These are phyloP conservation scores for Acanthamoeba sp. DNA, from an alignment of 208 protist genomes.

Conservation along the genomic window DNA sequence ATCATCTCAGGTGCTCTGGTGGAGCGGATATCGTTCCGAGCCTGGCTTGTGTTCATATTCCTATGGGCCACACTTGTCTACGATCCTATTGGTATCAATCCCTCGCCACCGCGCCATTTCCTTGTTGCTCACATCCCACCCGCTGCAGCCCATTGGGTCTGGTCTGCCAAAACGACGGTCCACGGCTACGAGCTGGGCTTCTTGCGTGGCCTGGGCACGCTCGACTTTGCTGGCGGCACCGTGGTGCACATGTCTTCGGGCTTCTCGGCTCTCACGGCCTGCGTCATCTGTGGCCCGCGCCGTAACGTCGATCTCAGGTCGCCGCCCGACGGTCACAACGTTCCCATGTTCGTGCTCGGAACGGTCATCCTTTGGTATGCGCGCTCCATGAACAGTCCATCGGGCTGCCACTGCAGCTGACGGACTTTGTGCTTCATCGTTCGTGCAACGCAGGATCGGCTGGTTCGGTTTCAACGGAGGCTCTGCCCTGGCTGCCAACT, in stretches of 20 bases:
- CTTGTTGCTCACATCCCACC: too few species aligned
- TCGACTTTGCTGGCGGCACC: constrained; percentile 82
- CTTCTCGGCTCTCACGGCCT: constrained; percentile 31
- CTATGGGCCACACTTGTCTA: constrained; percentile 67
- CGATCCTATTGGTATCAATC: constrained; percentile 63
- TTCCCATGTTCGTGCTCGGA: constrained; percentile 63
- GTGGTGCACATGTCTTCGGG: constrained; percentile 81
- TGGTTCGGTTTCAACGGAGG: constrained; percentile 86
- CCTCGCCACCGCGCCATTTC: neutral
- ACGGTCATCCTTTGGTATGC: constrained; percentile 35
- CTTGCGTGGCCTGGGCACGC: constrained; percentile 39
- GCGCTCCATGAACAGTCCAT: neutral
- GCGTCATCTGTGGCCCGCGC: constrained; percentile 39
- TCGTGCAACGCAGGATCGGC: constrained; percentile 72
- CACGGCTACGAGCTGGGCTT: constrained; percentile 22
- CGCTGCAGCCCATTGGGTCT: constrained; percentile 52
- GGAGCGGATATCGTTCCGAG: constrained; percentile 50
- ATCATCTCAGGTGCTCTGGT: constrained; percentile 65
- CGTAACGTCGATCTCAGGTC: constrained; percentile 25
- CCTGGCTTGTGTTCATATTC: constrained; percentile 56
- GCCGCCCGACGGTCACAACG: constrained; percentile 65
- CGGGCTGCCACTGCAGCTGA: too few species aligned
- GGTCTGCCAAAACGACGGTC: neutral
- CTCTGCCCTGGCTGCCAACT: constrained; percentile 72
- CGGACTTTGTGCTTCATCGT: too few species aligned